phyloP scores from a whole-genome alignment of 1,284 basidiomycete genomes.

The Cutaneotrichosporon sp. region DNA sequence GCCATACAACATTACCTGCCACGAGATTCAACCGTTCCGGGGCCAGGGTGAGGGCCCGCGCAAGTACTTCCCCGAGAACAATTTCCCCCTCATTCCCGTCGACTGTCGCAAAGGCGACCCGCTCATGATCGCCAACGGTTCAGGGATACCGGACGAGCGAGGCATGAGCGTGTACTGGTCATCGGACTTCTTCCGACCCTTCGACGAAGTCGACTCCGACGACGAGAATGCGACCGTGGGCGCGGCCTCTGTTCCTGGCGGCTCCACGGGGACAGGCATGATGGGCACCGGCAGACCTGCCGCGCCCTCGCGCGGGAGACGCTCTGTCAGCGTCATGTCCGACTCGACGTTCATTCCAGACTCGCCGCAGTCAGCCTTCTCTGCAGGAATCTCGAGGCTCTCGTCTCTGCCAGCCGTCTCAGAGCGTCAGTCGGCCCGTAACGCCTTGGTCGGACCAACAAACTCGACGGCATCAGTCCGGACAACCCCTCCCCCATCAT shows the following conservation, averaged over 20 bases:
- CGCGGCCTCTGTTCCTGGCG: background rate
- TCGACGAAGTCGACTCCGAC: conserved; percentile 6
- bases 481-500: too few relatives aligned
- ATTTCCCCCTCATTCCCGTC: conserved; percentile 48
- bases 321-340: conserved; percentile 8
- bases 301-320: conserved; percentile 4
- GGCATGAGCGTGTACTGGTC: conserved; percentile 3
- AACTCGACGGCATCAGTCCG: too few relatives aligned
- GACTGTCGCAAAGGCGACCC: conserved; percentile 60
- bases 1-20: conserved; percentile 7
- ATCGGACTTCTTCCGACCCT: conserved; percentile 9
- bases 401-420: background rate
- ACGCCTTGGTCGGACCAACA: too few relatives aligned
- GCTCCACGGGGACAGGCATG: background rate
- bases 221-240: conserved; percentile 10
- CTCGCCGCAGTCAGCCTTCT: background rate
- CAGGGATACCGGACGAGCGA: background rate
- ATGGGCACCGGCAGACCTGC: background rate
- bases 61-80: background rate
- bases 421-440: background rate
- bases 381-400: background rate
- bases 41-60: background rate
- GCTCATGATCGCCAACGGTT: background rate
- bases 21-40: conserved; percentile 9
- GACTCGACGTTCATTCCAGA: conserved; percentile 6